Base-by-base conservation (phyloP, 257 asterid genomes). In the Solanum pimpinellifolium region DNA sequence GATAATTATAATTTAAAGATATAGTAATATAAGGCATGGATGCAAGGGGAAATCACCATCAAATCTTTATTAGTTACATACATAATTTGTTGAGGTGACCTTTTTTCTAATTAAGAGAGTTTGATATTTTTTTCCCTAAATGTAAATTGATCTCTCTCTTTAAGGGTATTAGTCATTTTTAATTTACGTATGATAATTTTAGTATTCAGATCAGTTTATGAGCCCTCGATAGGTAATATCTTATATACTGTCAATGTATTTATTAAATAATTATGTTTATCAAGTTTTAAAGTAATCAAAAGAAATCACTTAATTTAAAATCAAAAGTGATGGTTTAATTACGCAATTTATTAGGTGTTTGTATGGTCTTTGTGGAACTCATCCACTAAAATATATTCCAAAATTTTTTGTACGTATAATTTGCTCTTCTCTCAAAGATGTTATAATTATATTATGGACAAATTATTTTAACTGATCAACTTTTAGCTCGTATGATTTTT, bases 121-220 rank as follows among this genome's bases (percentile, higher is more conserved):
- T 35, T 18, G 11, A 35, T 13, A 25, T 25, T 25, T 25, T 25
- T 25, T 25, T 25, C 27, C 27, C 27, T 25, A 25, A 25, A 25
- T 33, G 46, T 72, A 72, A 9, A 33, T 73, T 20, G 9, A 35
- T 37, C 9, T 15, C 21, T 73, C 29, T 18, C 4, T 20, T 37
- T 70, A 31, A 70, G 14, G 8, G 0, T 31, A 70, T 27, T 66
- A 25, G 18, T 27, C 10, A 1, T 66, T 66, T 27, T 6, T 2
- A 27, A 12, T 27, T 13, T 68, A 27, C 6, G 0, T 27, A 27
- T 68, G 10, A 68, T 68, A 68, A 27, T 68, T 1, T 6, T 27
- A 27, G 0, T 6, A 0, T 68, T 68, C 0, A 0, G 1, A 68
- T 13, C 3, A 14, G 2, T 5, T 35, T 35, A 35, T 35, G 39